Evolutionary conservation across 2,329 filamentous ascomycete species (phyloP).

Genomic region (Fusarium longipes): DNA sequence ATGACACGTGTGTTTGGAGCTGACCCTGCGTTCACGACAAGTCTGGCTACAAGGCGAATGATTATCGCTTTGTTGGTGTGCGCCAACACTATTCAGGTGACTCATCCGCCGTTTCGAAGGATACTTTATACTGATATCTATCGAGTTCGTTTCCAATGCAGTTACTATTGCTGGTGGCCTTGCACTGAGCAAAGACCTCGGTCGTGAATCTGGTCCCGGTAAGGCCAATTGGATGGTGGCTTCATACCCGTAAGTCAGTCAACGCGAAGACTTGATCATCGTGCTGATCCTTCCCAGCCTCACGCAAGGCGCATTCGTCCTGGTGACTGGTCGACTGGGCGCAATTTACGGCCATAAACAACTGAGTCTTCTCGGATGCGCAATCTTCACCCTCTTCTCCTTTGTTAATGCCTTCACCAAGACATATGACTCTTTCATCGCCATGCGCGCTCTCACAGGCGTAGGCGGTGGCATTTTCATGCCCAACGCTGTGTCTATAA

Average conservation of each 20-base stretch:
- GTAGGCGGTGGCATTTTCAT: slow-evolving; percentile 62
- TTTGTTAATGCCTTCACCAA: slow-evolving; percentile 58
- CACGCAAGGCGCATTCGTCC: slow-evolving; percentile 64
- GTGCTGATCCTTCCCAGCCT: slow-evolving; percentile 48
- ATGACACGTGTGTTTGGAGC: slow-evolving; percentile 7
- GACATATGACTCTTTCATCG: slow-evolving; percentile 56
- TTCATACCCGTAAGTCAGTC: slow-evolving; percentile 9
- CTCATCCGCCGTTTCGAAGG: accelerated
- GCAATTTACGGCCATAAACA: slow-evolving; percentile 64
- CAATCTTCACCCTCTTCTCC: slow-evolving; percentile 56
- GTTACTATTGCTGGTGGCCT: slow-evolving; percentile 14
- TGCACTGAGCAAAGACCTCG: slow-evolving; percentile 5
- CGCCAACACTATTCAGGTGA: slow-evolving; percentile 17
- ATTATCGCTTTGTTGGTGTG: slow-evolving; percentile 17
- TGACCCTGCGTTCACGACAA: slow-evolving; percentile 14
- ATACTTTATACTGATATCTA: accelerated
- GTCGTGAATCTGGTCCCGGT: slow-evolving; percentile 14
- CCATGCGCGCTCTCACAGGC: slow-evolving; percentile 59
- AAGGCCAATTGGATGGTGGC: slow-evolving; percentile 26
- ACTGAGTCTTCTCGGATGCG: slow-evolving; percentile 55
- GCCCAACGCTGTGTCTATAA: slow-evolving; percentile 63
- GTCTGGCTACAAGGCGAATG: slow-evolving; percentile 2
- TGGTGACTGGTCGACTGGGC: slow-evolving; percentile 63
- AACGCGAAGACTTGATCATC: accelerated
- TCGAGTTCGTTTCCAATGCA: slow-evolving; percentile 14